phyloP scores from a whole-genome alignment of 306 rosid species.

The Cyclanthera cordifolia region DNA sequence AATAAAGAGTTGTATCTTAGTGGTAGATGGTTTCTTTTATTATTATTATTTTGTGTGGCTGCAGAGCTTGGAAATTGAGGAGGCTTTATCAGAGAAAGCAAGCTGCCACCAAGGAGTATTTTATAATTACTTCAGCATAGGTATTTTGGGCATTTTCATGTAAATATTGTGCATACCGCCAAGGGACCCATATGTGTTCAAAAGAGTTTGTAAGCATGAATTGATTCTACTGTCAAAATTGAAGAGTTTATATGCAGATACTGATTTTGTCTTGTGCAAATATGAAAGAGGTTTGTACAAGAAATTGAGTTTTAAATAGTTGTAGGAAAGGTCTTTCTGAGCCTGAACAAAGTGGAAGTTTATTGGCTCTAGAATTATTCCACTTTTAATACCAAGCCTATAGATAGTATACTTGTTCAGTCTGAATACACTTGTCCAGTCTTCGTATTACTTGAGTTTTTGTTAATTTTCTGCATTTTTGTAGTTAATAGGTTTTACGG shows the following conservation, averaged over 20 bases:
- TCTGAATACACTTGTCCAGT: too few relatives aligned
- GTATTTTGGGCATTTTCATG: constrained; percentile 26
- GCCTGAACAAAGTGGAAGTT: neutral
- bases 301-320: neutral
- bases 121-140: constrained; percentile 93
- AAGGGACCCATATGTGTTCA: neutral
- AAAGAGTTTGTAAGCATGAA: neutral
- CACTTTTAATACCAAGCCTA: too few relatives aligned
- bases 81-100: constrained; percentile 54
- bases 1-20: constrained; percentile 3
- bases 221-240: neutral
- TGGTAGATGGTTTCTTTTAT: neutral
- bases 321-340: neutral
- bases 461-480: too few relatives aligned
- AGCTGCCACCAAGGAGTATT: constrained; percentile 68
- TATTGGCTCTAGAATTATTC: neutral
- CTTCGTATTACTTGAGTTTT: too few relatives aligned
- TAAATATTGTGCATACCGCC: neutral
- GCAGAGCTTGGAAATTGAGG: constrained; percentile 68
- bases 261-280: neutral
- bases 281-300: neutral
- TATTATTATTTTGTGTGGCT: constrained; percentile 12
- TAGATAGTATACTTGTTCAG: too few relatives aligned
- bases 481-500: too few relatives aligned
- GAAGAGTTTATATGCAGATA: neutral